A percentile compares a stretch with the other conserved stretches of the same genome.
Conservation (phyloP, 768 basidiomycete genomes). For the Phanerochaete sordida region DNA sequence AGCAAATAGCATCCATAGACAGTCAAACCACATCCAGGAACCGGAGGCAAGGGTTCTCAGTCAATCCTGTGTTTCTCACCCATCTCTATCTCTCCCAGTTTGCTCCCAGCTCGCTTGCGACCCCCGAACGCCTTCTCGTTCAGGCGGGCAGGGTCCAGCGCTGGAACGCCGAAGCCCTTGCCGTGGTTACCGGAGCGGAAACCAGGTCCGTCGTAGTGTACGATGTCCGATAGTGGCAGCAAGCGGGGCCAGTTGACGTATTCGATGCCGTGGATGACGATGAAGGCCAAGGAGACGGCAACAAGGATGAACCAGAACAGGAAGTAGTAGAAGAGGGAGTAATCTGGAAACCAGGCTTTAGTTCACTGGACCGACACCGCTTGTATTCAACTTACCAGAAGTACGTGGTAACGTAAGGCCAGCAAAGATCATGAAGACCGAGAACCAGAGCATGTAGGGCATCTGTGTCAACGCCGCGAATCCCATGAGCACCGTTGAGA, state of each 20-base stretch:
- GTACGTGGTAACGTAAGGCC: conserved; percentile 83
- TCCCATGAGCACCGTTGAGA: neutral
- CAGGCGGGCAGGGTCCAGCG: conserved; percentile 31
- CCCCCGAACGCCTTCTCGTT: conserved; percentile 36
- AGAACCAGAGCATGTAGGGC: conserved; percentile 78
- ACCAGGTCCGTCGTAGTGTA: conserved; percentile 88
- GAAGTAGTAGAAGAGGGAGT: conserved; percentile 83
- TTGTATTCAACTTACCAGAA: conserved; percentile 55
- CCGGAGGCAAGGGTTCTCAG: conserved; percentile 25
- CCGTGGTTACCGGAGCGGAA: conserved; percentile 76
- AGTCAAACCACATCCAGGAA: neutral
- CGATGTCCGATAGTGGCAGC: conserved; percentile 69
- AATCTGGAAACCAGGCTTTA: conserved; percentile 46
- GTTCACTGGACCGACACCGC: conserved; percentile 8
- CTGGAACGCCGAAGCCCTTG: conserved; percentile 55
- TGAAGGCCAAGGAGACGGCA: conserved; percentile 61
- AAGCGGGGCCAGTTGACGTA: conserved; percentile 95
- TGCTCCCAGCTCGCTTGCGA: conserved; percentile 27
- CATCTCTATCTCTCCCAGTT: conserved; percentile 75
- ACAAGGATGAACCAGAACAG: conserved; percentile 74
- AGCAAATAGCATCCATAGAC: neutral
- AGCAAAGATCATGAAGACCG: conserved; percentile 84
- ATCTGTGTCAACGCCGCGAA: conserved; percentile 44
- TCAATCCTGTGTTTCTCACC: conserved; percentile 79
- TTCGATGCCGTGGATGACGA: conserved; percentile 82